Base-by-base conservation (phyloP, 352 stramenopile genomes). In the Thraustotheca clavata region DNA sequence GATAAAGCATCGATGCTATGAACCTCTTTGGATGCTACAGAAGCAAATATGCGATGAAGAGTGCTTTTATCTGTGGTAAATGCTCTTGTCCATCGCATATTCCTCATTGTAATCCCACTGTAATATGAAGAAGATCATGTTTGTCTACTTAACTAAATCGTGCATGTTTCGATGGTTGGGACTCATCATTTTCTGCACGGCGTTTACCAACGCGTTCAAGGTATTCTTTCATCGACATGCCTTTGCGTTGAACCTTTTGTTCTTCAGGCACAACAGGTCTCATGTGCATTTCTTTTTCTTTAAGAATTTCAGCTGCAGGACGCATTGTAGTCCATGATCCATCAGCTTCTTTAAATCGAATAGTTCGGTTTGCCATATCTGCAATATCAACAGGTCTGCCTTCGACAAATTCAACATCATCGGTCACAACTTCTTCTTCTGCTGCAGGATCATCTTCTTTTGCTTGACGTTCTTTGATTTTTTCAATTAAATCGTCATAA, bases 211-310 rank as follows among this genome's bases (percentile, higher is more conserved):
- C 82, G 50, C 84, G 84, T 62, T 91, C 80, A 52, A 93, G 89
- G 71, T 93, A 93, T 52, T 93, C 84, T 62, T 93, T 89, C 31
- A 93, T 79, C 36, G 84, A 83, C 46, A 93, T 87, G 26, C 84
- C 84, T 60, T 86, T 87, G 60, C 84, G 81, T 8, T 71, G 71
- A 14, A 77, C 75, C 69, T 93, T 93, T 18, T 80, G 75, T 39
- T 87, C 79, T 2, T 79, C 72, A 11, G 82, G 79, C 3, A 93
- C 79, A 7, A 77, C 62, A 0, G 76, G 73, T 40, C 57, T 40
- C 18, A 40, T 65, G 54, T 89, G 89, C 54, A 68, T 75, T 60
- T 87, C 72, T 70, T 85, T 89, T 50, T 91, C 72, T 68, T 82
- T 74, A 43, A 91, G 79, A 59, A 93, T 91, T 71, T 93, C 80